A percentile compares a stretch with the other conserved stretches of the same genome.
These are phyloP conservation scores for Chamaenerion angustifolium DNA, from an alignment of 345 rosid genomes.

Conservation along the genomic window DNA sequence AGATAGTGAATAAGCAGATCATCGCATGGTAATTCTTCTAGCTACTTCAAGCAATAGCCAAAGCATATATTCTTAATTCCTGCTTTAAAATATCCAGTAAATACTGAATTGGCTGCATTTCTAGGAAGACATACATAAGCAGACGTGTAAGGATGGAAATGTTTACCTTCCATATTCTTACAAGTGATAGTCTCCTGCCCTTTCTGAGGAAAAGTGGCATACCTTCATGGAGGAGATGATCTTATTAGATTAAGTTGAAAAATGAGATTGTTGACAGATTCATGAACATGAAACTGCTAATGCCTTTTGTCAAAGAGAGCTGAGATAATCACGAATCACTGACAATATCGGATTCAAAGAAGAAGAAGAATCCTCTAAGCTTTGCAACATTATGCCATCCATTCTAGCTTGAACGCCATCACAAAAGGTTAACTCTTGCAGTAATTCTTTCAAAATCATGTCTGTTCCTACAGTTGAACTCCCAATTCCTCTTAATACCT, in stretches of 20 bases:
- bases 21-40: too few species aligned
- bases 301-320: constrained; percentile 33
- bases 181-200: too few species aligned
- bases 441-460: constrained; percentile 38
- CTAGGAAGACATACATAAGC: too few species aligned
- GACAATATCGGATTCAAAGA: constrained; percentile 35
- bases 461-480: constrained; percentile 59
- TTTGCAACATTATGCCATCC: constrained; percentile 80
- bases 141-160: too few species aligned
- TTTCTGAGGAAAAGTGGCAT: too few species aligned
- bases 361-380: constrained; percentile 41
- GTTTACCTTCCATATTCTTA: too few species aligned
- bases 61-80: too few species aligned
- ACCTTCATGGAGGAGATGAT: not conserved
- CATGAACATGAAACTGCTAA: not conserved
- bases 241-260: not conserved
- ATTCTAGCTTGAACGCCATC: constrained; percentile 79
- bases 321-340: constrained; percentile 57
- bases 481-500: constrained; percentile 60
- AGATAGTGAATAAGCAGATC: too few species aligned
- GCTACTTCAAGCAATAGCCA: too few species aligned
- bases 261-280: not conserved
- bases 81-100: too few species aligned
- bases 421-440: constrained; percentile 39
- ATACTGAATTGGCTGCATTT: too few species aligned